phyloP scores from a whole-genome alignment of 2,329 filamentous ascomycete genomes.

The Colletotrichum zoysiae region DNA sequence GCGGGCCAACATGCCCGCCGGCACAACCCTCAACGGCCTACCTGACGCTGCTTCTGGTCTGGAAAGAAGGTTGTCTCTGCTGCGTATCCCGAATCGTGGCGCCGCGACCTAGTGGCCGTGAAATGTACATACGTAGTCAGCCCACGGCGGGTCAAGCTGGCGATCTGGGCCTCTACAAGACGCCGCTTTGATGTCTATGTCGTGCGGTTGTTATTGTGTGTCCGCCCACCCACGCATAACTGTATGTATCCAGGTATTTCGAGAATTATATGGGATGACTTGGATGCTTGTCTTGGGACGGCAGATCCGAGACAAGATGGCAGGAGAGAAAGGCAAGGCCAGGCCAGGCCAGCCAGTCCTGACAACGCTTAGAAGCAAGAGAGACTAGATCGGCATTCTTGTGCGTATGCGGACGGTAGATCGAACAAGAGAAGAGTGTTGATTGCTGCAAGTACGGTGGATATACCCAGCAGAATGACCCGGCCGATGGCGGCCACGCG shows the following conservation, averaged over 20 bases:
- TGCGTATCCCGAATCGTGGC: slow-evolving; percentile 15
- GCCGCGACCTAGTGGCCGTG: slow-evolving; percentile 27
- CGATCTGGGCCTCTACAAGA: slow-evolving; percentile 24
- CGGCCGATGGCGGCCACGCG: slow-evolving; percentile 32
- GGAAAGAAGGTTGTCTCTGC: slow-evolving; percentile 11
- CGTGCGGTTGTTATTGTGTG: slow-evolving; percentile 22
- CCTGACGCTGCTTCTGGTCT: neutral
- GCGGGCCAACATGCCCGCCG: neutral
- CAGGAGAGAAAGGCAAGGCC: neutral
- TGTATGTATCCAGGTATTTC: neutral
- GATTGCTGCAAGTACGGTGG: slow-evolving; percentile 27
- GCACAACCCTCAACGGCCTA: neutral
- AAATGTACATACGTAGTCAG: slow-evolving; percentile 28
- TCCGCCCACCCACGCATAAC: slow-evolving; percentile 2
- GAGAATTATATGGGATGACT: slow-evolving; percentile 10
- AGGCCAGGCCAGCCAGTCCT: slow-evolving; percentile 20
- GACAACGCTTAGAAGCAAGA: slow-evolving; percentile 1
- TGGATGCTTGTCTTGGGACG: slow-evolving; percentile 33
- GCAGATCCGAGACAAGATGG: slow-evolving; percentile 28
- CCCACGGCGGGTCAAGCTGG: slow-evolving; percentile 23
- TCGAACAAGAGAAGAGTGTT: slow-evolving; percentile 1
- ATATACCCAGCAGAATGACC: slow-evolving; percentile 32
- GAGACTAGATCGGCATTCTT: neutral
- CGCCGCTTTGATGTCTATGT: slow-evolving; percentile 36
- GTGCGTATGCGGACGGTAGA: slow-evolving; percentile 7